Base-by-base conservation (phyloP, 1,139 yeast species). In the Chernovozyma sophiae-reginae region DNA sequence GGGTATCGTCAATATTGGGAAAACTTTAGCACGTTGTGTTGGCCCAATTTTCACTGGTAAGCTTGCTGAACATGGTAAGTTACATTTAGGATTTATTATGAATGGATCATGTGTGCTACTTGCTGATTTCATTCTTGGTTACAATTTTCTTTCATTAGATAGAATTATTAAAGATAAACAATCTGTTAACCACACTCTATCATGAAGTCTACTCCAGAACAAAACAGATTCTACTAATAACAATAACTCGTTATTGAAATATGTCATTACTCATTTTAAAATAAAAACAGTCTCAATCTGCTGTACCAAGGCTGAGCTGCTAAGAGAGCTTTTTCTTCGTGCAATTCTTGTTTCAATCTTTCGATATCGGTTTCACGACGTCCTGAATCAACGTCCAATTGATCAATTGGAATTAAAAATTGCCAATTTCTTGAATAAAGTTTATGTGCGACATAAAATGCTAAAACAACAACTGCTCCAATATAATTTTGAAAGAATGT, bases 1-100 rank as follows among this genome's bases (percentile, higher is more conserved):
- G 81, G 96, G 96, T 2, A 67, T 84, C 3, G 95, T 87, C 4
- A 87, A 87, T 51, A 81, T 87, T 27, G 89, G 85, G 19, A 87
- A 87, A 56, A 89, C 96, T 1, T 69, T 85, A 46, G 94, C 95
- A 0, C 68, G 95, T 41, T 80, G 94, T 35, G 54, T 85, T 16
- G 95, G 96, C 0, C 96, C 96, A 0, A 52, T 77, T 3, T 73
- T 85, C 48, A 84, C 95, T 0, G 97, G 97, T 3, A 58, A 68
- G 30, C 62, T 87, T 33, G 94, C 96, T 0, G 68, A 69, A 16
- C 48, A 51, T 13, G 72, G 73, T 3, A 51, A 52, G 13, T 62
- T 86, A 34, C 65, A 76, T 62, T 51, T 68, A 31, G 80, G 90
- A 25, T 89, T 80, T 48, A 49, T 77, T 10, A 72, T 86, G 4